Evolutionary conservation across 495 filamentous ascomycete genomes (phyloP).

Genomic region (Lepidopterella palustris): DNA sequence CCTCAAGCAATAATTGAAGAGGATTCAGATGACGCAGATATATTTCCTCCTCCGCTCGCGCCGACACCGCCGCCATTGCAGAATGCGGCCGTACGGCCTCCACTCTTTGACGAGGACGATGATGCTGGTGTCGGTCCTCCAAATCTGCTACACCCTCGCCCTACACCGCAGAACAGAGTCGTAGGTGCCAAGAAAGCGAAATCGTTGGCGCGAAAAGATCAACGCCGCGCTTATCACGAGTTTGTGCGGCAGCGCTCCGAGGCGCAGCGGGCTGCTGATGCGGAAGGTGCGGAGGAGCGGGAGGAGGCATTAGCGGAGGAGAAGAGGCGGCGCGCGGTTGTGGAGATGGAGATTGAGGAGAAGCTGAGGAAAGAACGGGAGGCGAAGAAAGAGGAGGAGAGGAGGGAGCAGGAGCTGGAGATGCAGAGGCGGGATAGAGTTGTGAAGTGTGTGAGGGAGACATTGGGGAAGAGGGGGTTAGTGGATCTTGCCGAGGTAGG

Average conservation of each 20-base stretch:
- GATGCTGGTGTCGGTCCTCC: constrained; percentile 9
- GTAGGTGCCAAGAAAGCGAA: constrained; percentile 46
- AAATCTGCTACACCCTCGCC: constrained; percentile 4
- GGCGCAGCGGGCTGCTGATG: constrained; percentile 33
- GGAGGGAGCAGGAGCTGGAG: constrained; percentile 30
- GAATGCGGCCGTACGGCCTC: background rate
- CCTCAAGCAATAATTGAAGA: constrained; percentile 13
- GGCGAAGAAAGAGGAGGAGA: constrained; percentile 28
- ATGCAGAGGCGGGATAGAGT: constrained; percentile 32
- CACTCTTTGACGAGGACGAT: background rate
- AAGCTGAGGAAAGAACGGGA: constrained; percentile 32
- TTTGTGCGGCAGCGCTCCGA: constrained; percentile 41
- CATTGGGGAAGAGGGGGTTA: constrained; percentile 27
- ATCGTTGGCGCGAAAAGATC: constrained; percentile 43
- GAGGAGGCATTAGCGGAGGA: constrained; percentile 38
- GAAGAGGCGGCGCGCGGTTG: constrained; percentile 35
- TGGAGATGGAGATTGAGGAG: constrained; percentile 38
- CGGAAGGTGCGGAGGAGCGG: constrained; percentile 34
- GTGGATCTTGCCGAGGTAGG: constrained; percentile 30
- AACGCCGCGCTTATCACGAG: constrained; percentile 45
- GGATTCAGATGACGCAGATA: constrained; percentile 1
- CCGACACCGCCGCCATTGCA: constrained; percentile 18
- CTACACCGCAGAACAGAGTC: constrained; percentile 25
- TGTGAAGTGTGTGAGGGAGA: constrained; percentile 29
- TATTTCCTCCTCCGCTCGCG: constrained; percentile 13